A percentile compares a stretch with the other conserved stretches of the same genome.
Evolutionary conservation across 1,284 basidiomycete species (phyloP).

Genomic region (Leccinum huronense): DNA sequence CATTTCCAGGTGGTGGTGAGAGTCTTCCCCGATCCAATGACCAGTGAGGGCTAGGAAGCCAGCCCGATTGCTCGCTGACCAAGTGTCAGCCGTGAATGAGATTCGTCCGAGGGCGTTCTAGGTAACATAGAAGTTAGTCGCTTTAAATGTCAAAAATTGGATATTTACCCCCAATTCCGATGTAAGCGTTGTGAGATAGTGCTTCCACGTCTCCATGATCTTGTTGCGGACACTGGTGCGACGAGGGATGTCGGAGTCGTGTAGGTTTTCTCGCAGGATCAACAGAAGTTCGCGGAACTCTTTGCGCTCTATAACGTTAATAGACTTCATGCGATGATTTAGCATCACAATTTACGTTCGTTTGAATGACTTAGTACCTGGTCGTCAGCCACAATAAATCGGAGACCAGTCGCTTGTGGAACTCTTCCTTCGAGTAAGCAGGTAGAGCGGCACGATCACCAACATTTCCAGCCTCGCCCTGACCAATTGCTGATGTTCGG

Average conservation of each 20-base stretch:
- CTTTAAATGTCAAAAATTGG: background rate
- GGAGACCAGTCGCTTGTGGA: background rate
- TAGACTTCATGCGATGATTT: background rate
- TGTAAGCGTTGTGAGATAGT: constrained; percentile 3
- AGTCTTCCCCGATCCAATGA: constrained; percentile 9
- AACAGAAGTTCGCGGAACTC: constrained; percentile 9
- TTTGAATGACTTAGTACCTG: background rate
- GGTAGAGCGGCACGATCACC: background rate
- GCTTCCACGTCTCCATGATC: constrained; percentile 6
- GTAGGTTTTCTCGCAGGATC: constrained; percentile 2
- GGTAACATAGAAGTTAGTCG: background rate
- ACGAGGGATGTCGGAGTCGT: constrained; percentile 4
- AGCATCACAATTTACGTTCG: background rate
- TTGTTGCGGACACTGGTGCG: constrained; percentile 1
- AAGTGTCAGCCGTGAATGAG: constrained; percentile 8
- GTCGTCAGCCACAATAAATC: background rate
- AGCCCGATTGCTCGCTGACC: background rate
- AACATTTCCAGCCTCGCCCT: background rate
- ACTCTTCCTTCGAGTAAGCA: background rate
- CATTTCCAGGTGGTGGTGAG: background rate
- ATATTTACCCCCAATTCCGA: background rate
- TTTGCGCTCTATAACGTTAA: constrained; percentile 1
- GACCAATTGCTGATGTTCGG: background rate
- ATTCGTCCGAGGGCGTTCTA: background rate
- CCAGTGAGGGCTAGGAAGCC: background rate